These are phyloP conservation scores for Peterozyma toletana DNA, from an alignment of 805 yeast species.

Conservation along the genomic window DNA sequence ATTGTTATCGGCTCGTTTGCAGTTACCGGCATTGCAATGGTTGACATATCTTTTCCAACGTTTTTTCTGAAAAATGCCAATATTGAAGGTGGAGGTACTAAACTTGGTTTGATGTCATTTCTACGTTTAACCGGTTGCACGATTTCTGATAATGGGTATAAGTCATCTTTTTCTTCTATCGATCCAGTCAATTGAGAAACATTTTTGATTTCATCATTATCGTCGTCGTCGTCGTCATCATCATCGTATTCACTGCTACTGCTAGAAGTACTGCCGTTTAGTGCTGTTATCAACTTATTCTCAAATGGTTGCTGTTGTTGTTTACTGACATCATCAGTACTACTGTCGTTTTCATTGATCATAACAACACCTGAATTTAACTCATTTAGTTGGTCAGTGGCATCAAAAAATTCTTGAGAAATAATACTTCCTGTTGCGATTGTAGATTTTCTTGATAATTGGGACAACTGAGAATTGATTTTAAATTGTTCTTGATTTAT, in stretches of 20 bases:
- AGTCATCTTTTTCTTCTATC: constrained; percentile 18
- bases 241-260: constrained; percentile 1
- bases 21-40: constrained; percentile 90
- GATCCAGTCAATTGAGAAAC: neutral
- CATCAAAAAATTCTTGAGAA: constrained; percentile 59
- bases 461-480: neutral
- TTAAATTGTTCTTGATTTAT: constrained; percentile 6
- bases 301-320: neutral
- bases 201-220: constrained; percentile 1
- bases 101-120: constrained; percentile 48
- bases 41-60: constrained; percentile 83
- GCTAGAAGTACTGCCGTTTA: neutral
- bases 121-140: constrained; percentile 41
- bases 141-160: constrained; percentile 64
- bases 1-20: constrained; percentile 87
- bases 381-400: constrained; percentile 52
- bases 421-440: constrained; percentile 26
- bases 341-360: constrained; percentile 29
- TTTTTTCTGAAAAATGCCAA: constrained; percentile 77
- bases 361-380: constrained; percentile 48
- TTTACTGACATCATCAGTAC: neutral
- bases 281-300: neutral
- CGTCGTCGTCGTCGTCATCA: constrained; percentile 12
- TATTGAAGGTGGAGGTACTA: constrained; percentile 73
- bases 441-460: constrained; percentile 10